Percentiles rank a stretch among this genome's conserved stretches.
phyloP scores from a whole-genome alignment of 2,329 filamentous ascomycete genomes.

The Aspergillus brasiliensis region DNA sequence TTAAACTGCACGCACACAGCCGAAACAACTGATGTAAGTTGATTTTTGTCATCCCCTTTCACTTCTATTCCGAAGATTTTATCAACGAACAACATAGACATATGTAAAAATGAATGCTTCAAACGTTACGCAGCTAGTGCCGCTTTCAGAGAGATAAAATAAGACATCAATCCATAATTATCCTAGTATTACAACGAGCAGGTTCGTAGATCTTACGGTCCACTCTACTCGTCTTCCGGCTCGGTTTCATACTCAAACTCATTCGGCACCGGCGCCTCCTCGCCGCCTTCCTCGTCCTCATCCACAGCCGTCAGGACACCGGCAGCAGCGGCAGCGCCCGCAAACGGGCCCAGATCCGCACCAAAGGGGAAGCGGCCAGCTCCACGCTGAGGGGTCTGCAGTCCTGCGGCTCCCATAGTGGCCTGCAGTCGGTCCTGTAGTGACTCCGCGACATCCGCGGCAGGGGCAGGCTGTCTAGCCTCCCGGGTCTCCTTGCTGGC shows the following conservation, averaged over 20 bases:
- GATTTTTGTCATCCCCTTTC: neutral
- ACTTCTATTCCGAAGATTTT: neutral
- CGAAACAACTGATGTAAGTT: neutral
- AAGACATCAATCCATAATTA: constrained; percentile 34
- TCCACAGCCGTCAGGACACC: constrained; percentile 84
- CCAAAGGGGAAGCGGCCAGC: constrained; percentile 24
- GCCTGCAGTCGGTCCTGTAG: constrained; percentile 48
- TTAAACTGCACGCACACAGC: neutral
- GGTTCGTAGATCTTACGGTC: constrained; percentile 12
- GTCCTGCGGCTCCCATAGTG: constrained; percentile 36
- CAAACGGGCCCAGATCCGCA: constrained; percentile 24
- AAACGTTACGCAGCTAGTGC: constrained; percentile 12
- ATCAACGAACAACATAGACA: neutral
- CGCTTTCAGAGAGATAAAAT: constrained; percentile 14
- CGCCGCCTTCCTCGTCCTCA: constrained; percentile 60
- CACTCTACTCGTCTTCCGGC: constrained; percentile 30
- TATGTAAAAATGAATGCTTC: constrained; percentile 9
- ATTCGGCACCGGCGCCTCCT: constrained; percentile 50
- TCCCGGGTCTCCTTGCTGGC: constrained; percentile 68
- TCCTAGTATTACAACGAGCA: constrained; percentile 42
- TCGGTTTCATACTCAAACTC: constrained; percentile 53
- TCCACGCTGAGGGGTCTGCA: constrained; percentile 37
- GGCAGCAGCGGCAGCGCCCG: constrained; percentile 70
- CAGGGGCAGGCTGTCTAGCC: constrained; percentile 25
- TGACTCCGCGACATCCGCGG: constrained; percentile 34